These are phyloP conservation scores for Microcos paniculata DNA, from an alignment of 345 rosid genomes.

Conservation along the genomic window DNA sequence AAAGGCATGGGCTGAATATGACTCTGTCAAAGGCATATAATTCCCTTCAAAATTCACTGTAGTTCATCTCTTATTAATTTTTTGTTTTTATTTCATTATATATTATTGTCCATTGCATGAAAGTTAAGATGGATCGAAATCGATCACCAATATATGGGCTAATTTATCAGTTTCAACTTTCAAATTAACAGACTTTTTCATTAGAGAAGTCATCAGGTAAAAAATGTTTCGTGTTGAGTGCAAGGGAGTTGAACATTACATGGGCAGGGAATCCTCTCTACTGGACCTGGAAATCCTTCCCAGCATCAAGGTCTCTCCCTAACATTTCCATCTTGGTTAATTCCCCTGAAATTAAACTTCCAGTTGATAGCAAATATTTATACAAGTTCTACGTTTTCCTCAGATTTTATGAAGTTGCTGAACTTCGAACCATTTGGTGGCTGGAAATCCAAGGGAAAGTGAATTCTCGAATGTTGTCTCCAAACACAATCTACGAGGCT, in stretches of 20 bases:
- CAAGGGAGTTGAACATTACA: slow-evolving; percentile 36
- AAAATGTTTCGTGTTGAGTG: slow-evolving; percentile 24
- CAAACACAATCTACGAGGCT: slow-evolving; percentile 37
- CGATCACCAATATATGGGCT: not conserved
- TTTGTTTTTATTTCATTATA: no score
- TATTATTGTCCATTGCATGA: no score
- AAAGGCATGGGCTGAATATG: not conserved
- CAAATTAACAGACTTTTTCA: slow-evolving; percentile 19
- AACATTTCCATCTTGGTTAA: not conserved
- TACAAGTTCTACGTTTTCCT: not conserved
- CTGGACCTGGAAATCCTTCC: slow-evolving; percentile 37
- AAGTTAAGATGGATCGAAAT: no score
- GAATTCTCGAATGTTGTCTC: slow-evolving; percentile 30
- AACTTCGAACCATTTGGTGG: slow-evolving; percentile 44
- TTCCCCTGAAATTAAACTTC: not conserved
- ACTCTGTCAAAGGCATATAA: not conserved
- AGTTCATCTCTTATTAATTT: no score
- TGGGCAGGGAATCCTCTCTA: slow-evolving; percentile 41
- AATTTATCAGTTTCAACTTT: not conserved
- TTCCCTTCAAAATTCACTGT: not conserved
- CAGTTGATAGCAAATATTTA: not conserved
- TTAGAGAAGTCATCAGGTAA: slow-evolving; percentile 32
- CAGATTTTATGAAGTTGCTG: slow-evolving; percentile 44
- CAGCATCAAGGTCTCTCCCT: slow-evolving; percentile 26
- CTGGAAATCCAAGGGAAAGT: slow-evolving; percentile 42